Evolutionary conservation across 441 rosid genomes (phyloP).

Genomic region (Heliophila coronopifolia): DNA sequence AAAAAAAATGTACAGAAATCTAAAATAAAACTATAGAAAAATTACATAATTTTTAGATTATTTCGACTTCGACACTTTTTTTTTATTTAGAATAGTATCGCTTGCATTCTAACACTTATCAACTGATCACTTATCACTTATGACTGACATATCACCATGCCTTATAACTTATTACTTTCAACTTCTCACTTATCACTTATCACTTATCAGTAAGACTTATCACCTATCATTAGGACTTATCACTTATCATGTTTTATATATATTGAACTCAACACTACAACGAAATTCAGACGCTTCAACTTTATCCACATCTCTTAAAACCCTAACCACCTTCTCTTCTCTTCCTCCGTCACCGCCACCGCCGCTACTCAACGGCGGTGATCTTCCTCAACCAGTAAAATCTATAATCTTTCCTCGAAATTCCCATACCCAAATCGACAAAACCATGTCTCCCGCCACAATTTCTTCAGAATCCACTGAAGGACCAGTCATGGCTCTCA

Average conservation of each 20-base stretch:
- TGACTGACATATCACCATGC: too few relatives aligned
- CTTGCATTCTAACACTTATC: too few relatives aligned
- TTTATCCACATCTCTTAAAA: constrained; percentile 10
- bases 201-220: too few relatives aligned
- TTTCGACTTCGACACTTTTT: too few relatives aligned
- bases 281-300: constrained; percentile 14
- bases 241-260: not conserved
- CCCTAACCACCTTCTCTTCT: constrained; percentile 19
- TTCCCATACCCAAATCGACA: not conserved
- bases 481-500: constrained; percentile 70
- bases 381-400: not conserved
- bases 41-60: too few relatives aligned
- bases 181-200: too few relatives aligned
- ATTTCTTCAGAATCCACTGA: constrained; percentile 46
- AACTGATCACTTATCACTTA: too few relatives aligned
- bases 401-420: not conserved
- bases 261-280: not conserved
- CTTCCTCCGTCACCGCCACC: constrained; percentile 17
- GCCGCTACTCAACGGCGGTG: constrained; percentile 23
- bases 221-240: too few relatives aligned
- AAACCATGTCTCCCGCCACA: constrained; percentile 52
- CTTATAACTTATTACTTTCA: too few relatives aligned
- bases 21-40: too few relatives aligned
- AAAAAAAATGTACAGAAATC: too few relatives aligned
- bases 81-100: too few relatives aligned